These are phyloP conservation scores for Podaxis sp. DNA, from an alignment of 768 basidiomycete genomes.

Conservation along the genomic window DNA sequence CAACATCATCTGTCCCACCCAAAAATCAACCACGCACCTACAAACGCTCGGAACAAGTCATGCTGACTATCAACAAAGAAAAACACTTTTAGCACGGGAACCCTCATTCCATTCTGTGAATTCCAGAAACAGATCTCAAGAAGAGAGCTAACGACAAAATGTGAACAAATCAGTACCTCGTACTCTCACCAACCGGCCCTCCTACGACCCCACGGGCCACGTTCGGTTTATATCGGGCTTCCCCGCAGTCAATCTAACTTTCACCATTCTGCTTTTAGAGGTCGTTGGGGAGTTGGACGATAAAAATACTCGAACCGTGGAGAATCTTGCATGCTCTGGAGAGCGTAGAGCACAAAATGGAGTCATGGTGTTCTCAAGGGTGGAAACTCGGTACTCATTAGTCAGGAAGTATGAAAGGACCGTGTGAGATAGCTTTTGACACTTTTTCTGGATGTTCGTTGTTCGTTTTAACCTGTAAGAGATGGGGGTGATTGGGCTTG, in stretches of 20 bases:
- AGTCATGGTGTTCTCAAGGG: neutral
- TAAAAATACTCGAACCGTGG: neutral
- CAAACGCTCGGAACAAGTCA: neutral
- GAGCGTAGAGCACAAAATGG: neutral
- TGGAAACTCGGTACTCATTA: neutral
- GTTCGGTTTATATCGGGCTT: neutral
- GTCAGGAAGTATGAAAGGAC: neutral
- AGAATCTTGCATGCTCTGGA: neutral
- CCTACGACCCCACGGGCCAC: neutral
- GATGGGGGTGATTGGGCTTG: neutral
- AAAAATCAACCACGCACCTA: too few relatives aligned
- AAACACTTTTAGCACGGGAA: neutral
- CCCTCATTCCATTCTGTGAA: neutral
- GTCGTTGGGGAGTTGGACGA: neutral
- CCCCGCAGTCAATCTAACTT: neutral
- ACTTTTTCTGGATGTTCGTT: neutral
- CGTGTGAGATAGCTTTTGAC: neutral
- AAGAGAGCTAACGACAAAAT: neutral
- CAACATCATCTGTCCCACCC: too few relatives aligned
- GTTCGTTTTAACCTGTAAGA: neutral
- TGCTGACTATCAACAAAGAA: neutral
- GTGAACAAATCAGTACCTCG: neutral
- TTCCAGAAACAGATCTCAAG: neutral
- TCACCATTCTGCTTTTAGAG: neutral
- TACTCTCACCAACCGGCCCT: neutral